Conservation (phyloP, 169 alveolate species). For the Eimeria maxima region DNA sequence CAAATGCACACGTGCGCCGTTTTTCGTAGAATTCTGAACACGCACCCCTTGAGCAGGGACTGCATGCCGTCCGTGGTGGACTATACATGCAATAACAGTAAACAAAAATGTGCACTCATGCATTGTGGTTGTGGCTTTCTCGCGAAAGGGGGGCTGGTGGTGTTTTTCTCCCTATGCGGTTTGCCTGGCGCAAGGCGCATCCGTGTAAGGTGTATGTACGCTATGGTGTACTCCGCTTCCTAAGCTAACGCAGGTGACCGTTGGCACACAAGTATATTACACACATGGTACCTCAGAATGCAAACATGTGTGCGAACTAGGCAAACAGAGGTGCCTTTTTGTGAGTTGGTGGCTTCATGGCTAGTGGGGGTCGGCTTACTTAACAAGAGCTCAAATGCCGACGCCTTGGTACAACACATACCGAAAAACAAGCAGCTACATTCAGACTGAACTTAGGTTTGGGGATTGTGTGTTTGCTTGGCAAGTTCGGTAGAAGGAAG, state of each 20-base stretch:
- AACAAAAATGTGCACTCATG: conserved; percentile 18
- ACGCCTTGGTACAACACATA: background rate
- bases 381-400: background rate
- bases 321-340: background rate
- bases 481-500: background rate
- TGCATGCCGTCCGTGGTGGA: conserved; percentile 15
- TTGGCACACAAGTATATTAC: background rate
- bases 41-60: conserved; percentile 55
- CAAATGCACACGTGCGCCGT: background rate
- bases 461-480: background rate
- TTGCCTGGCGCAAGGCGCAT: background rate
- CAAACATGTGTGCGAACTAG: background rate
- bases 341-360: background rate
- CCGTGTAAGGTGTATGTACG: background rate
- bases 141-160: background rate
- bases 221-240: background rate
- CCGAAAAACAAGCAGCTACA: background rate
- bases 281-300: too few relatives aligned
- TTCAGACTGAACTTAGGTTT: background rate
- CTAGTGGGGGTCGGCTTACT: background rate
- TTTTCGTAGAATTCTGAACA: conserved; percentile 17
- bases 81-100: background rate
- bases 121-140: conserved; percentile 35
- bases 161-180: too few relatives aligned
- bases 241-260: too few relatives aligned